These are phyloP conservation scores for Dryas integrifolia DNA, from an alignment of 331 rosid species.

Conservation along the genomic window DNA sequence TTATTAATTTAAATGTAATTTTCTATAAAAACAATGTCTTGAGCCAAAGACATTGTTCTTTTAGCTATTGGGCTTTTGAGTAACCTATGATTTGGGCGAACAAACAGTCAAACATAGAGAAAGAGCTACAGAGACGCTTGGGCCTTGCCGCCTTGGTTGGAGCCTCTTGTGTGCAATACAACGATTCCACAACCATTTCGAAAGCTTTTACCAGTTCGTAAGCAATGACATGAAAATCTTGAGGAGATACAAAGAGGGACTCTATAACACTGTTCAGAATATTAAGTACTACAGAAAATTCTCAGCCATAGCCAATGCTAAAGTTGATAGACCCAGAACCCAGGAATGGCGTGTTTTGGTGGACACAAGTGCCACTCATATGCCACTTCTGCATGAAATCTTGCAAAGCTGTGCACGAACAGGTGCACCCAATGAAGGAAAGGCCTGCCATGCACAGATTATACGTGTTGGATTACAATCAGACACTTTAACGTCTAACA, in stretches of 20 bases:
- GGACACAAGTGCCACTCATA: constrained; percentile 24
- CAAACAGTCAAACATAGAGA: too few species aligned
- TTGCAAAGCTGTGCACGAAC: constrained; percentile 58
- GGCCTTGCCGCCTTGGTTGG: too few species aligned
- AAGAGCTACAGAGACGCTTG: too few species aligned
- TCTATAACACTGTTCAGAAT: neutral
- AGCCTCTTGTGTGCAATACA: too few species aligned
- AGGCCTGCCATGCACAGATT: constrained; percentile 61
- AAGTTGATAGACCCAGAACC: constrained; percentile 15
- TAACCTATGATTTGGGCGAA: too few species aligned
- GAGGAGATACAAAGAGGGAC: constrained; percentile 1
- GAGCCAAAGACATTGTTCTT: too few species aligned
- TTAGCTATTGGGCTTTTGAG: too few species aligned
- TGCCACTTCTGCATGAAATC: constrained; percentile 41
- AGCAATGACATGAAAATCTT: constrained; percentile 11
- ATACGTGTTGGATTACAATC: constrained; percentile 49
- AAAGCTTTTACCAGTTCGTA: neutral
- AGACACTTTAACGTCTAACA: constrained; percentile 59
- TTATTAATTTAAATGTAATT: too few species aligned
- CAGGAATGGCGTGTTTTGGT: constrained; percentile 26
- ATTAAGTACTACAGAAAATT: constrained; percentile 19
- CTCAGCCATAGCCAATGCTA: constrained; percentile 34
- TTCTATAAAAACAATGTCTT: too few species aligned
- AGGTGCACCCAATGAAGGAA: constrained; percentile 48
- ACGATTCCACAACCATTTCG: neutral